Evolutionary conservation across 176 grass and related monocot genomes (phyloP).

Genomic region (Bolboschoenus planiculmis): DNA sequence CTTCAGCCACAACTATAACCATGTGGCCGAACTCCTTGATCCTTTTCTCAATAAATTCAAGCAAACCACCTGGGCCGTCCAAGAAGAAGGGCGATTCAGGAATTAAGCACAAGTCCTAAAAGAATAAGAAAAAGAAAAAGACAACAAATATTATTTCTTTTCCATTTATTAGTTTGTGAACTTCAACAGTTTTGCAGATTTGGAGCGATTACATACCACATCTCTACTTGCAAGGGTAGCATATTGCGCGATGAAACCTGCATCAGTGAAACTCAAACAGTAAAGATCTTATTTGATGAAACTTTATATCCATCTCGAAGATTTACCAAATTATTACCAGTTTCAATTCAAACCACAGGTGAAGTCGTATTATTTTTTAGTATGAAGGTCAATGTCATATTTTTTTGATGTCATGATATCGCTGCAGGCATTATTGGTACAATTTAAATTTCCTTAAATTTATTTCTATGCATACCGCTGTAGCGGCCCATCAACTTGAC

Average conservation of each 20-base stretch:
- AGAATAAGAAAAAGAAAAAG: background rate
- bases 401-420: no score
- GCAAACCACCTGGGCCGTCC: slow-evolving; percentile 81
- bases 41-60: slow-evolving; percentile 70
- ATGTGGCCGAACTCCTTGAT: slow-evolving; percentile 92
- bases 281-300: background rate
- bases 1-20: slow-evolving; percentile 98
- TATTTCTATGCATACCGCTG: slow-evolving; percentile 48
- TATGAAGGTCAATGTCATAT: background rate
- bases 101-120: slow-evolving; percentile 94
- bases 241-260: slow-evolving; percentile 93
- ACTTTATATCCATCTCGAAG: background rate
- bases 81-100: slow-evolving; percentile 93
- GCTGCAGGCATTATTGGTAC: background rate
- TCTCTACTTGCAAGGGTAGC: slow-evolving; percentile 98
- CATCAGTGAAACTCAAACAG: slow-evolving; percentile 23
- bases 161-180: background rate
- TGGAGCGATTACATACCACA: slow-evolving; percentile 56
- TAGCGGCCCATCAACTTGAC: slow-evolving; percentile 98
- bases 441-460: background rate
- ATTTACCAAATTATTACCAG: background rate
- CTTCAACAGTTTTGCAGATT: background rate
- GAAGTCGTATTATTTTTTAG: background rate
- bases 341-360: background rate
- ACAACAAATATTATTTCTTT: background rate